Evolutionary conservation across 2,329 filamentous ascomycete species (phyloP).

Genomic region (Parastagonospora nodorum): DNA sequence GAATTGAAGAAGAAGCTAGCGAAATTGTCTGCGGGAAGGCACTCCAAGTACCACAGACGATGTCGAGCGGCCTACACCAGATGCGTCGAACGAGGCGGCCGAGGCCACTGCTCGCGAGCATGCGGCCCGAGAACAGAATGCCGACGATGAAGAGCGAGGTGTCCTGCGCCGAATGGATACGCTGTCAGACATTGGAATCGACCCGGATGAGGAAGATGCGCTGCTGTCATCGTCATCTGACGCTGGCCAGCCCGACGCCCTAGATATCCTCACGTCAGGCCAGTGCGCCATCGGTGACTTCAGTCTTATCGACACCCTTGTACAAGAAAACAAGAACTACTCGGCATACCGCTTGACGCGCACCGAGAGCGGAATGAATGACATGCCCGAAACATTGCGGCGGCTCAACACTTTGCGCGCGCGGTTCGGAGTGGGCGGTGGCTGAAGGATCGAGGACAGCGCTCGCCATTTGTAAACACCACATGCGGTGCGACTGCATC

Average conservation of each 20-base stretch:
- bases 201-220: constrained; percentile 44
- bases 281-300: constrained; percentile 54
- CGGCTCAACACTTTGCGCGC: constrained; percentile 41
- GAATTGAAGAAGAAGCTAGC: constrained; percentile 50
- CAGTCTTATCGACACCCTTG: constrained; percentile 47
- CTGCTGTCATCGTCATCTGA: constrained; percentile 36
- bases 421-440: constrained; percentile 41
- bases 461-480: constrained; percentile 5
- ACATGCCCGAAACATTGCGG: constrained; percentile 40
- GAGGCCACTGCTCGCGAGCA: constrained; percentile 9
- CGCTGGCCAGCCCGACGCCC: constrained; percentile 34
- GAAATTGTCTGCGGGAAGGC: constrained; percentile 26
- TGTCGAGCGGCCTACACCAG: constrained; percentile 12
- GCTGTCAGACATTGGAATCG: constrained; percentile 46
- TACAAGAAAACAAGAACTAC: constrained; percentile 49
- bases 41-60: constrained; percentile 9
- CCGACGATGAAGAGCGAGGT: constrained; percentile 65
- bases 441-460: constrained; percentile 22
- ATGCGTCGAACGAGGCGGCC: constrained; percentile 8
- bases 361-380: constrained; percentile 29
- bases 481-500: constrained; percentile 2
- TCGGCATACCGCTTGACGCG: constrained; percentile 38
- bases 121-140: constrained; percentile 53
- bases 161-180: constrained; percentile 50
- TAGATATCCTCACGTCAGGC: constrained; percentile 54